Percentiles rank a stretch among this genome's conserved stretches.
Evolutionary conservation across 163 green algal species (phyloP).

Genomic region (Prototheca stagnorum): DNA sequence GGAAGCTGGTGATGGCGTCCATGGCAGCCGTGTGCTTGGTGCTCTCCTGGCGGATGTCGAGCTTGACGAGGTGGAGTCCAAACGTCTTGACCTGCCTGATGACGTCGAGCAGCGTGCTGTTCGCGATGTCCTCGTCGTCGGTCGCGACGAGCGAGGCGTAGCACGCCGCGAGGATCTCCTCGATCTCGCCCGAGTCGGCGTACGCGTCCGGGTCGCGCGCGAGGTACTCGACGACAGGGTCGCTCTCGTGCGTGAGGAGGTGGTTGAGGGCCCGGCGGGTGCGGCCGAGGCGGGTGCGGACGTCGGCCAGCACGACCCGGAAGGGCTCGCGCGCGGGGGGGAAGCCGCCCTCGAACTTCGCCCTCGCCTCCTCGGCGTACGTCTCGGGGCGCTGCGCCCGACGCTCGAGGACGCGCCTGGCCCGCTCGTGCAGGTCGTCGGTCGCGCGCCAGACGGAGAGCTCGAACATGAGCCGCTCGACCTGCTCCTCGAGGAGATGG

Average conservation of each 20-base stretch:
- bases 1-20: conserved; percentile 69
- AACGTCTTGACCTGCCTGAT: conserved; percentile 85
- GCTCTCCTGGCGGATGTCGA: conserved; percentile 89
- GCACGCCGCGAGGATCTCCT: conserved; percentile 51
- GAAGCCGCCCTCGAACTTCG: neutral
- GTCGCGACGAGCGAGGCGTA: conserved; percentile 60
- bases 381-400: neutral
- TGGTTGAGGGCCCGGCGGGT: conserved; percentile 45
- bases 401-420: neutral
- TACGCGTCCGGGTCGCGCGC: conserved; percentile 31
- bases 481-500: conserved; percentile 35
- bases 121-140: conserved; percentile 56
- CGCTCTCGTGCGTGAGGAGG: conserved; percentile 42
- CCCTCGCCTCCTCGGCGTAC: neutral
- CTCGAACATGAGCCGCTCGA: conserved; percentile 88
- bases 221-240: conserved; percentile 37
- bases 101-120: conserved; percentile 71
- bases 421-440: conserved; percentile 21
- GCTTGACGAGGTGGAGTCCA: conserved; percentile 67
- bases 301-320: conserved; percentile 69
- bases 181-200: conserved; percentile 30
- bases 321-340: conserved; percentile 59
- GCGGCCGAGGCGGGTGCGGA: conserved; percentile 64
- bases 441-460: conserved; percentile 77
- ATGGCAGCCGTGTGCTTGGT: conserved; percentile 70